Percentiles rank a stretch among this genome's conserved stretches.
Evolutionary conservation across 176 grass and related monocot genomes (phyloP).

Genomic region (Oryza longistaminata): DNA sequence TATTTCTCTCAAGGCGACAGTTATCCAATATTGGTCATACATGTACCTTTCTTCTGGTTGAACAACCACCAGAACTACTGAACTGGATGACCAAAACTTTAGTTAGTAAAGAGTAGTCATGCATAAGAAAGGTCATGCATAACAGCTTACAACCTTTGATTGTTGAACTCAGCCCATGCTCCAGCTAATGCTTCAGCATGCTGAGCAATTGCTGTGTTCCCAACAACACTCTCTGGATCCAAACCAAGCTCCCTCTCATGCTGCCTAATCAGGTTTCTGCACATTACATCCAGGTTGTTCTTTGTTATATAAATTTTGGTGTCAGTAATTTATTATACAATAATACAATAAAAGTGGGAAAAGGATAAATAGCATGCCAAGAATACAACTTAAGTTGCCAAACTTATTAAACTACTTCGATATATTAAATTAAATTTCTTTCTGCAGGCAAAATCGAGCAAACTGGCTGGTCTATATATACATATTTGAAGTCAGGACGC

Average conservation of each 20-base stretch:
- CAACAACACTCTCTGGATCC: conserved; percentile 24
- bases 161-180: conserved; percentile 52
- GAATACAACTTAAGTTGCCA: neutral
- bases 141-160: conserved; percentile 30
- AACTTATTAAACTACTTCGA: neutral
- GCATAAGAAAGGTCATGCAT: neutral
- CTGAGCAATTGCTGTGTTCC: conserved; percentile 30
- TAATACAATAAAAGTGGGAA: neutral
- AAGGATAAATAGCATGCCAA: neutral
- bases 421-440: neutral
- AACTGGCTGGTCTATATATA: neutral
- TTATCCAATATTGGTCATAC: conserved; percentile 70
- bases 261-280: conserved; percentile 38
- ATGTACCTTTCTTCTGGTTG: conserved; percentile 69
- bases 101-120: neutral
- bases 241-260: conserved; percentile 36
- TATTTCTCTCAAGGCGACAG: conserved; percentile 54
- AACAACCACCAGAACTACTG: conserved; percentile 60
- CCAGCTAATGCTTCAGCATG: conserved; percentile 45
- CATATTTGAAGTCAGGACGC: neutral
- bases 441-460: neutral
- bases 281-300: neutral
- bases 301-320: neutral
- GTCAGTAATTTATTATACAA: neutral
- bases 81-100: conserved; percentile 33